These are phyloP conservation scores for Aphanomyces invadans DNA, from an alignment of 352 stramenopile species.

Conservation along the genomic window DNA sequence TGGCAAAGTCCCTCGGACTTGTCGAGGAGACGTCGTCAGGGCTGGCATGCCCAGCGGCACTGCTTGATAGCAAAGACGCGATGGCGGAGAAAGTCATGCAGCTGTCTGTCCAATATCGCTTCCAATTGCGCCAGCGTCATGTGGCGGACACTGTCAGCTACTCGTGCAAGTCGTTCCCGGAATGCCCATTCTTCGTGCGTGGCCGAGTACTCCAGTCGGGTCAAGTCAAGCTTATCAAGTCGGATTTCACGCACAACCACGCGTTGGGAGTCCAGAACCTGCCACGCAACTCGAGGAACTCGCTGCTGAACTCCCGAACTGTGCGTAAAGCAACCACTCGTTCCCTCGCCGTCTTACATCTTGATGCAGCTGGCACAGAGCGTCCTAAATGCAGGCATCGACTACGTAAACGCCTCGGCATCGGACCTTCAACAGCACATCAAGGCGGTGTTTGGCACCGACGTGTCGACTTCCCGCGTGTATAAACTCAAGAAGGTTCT, in stretches of 20 bases:
- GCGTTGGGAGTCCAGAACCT: background rate
- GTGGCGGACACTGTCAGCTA: background rate
- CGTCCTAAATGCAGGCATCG: background rate
- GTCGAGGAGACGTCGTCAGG: background rate
- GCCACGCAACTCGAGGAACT: background rate
- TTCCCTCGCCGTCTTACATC: background rate
- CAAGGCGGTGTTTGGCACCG: background rate
- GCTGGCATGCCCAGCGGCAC: background rate
- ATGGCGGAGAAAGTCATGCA: slow-evolving; percentile 3
- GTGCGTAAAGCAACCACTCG: background rate
- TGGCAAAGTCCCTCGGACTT: background rate
- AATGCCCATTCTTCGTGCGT: slow-evolving; percentile 6
- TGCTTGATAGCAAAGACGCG: background rate
- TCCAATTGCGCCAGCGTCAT: background rate
- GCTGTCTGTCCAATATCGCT: slow-evolving; percentile 1
- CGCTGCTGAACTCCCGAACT: background rate
- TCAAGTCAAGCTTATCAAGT: background rate
- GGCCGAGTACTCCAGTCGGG: background rate
- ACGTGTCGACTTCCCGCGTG: background rate
- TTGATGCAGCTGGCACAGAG: background rate
- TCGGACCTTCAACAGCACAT: background rate
- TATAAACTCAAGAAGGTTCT: background rate
- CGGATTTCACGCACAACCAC: slow-evolving; percentile 3
- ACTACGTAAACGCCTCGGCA: slow-evolving; percentile 1
- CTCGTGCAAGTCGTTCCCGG: slow-evolving; percentile 6